Evolutionary conservation across 176 grass and related monocot species (phyloP), one percentile per base, ranked within the genome.

Genomic region (Lolium perenne): DNA sequence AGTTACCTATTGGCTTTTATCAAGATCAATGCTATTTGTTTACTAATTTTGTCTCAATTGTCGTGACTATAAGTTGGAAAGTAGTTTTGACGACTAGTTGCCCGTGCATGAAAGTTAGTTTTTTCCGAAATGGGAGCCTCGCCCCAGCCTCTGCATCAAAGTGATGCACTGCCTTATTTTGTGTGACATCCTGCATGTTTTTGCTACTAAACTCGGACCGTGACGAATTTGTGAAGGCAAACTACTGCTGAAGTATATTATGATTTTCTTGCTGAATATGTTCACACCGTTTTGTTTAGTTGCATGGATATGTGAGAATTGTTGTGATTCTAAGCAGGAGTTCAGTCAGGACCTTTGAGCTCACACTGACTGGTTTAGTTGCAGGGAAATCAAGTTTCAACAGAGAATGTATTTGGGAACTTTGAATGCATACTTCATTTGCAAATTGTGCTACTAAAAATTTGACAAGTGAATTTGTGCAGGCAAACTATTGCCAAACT

Each of bases 361-460:
- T 72, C 14, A 25, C n/a, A 45, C 38, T 82, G 6, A 21, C 69
- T 70, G 17, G 47, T 54, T 70, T 41, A 55, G 46, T 53, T 70
- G 64, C 15, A 32, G 32, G 57, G 26, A 55, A 7, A 22, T 75
- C 13, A 7, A 75, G 47, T 75, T 55, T 71, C 8, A 1, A n/a
- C 13, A 40, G 20, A 8, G 35, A 23, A 25, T 40, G 10, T 43
- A 25, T 85, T 77, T 54, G n/a, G 48, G 22, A 58, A 38, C 29
- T 60, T 80, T 69, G 17, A 76, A 23, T 29, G 75, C 17, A 26
- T 80, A 17, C 10, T 43, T 11, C 53, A n/a, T 54, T 89, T 85
- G 22, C 78, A 76, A 50, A 69, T 76, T 46, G 87, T 76, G 40
- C 69, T 62, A 62, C 69, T 53, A 76, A 82, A 57, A 57, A 62